Percentiles rank a stretch among this genome's conserved stretches.
These are phyloP conservation scores for Serendipita sp. DNA, from an alignment of 768 basidiomycete genomes.

Conservation along the genomic window DNA sequence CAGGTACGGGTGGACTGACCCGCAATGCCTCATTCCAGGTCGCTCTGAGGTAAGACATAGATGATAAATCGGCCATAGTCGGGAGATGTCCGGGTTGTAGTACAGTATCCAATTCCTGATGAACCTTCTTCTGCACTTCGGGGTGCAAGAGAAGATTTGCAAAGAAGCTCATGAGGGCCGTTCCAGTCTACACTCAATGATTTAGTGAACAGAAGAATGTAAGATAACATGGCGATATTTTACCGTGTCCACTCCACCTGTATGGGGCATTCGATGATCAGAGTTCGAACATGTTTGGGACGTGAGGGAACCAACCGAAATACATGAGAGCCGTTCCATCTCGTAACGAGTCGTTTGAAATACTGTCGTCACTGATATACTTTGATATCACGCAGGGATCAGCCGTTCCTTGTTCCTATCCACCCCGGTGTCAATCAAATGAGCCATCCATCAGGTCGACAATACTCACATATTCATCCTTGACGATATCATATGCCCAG, in stretches of 20 bases:
- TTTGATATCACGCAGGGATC: conserved; percentile 29
- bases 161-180: conserved; percentile 20
- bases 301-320: conserved; percentile 3
- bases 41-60: conserved; percentile 34
- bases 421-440: conserved; percentile 18
- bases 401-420: conserved; percentile 25
- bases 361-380: conserved; percentile 19
- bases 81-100: conserved; percentile 25
- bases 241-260: conserved; percentile 12
- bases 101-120: conserved; percentile 34
- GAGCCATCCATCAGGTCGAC: neutral
- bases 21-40: conserved; percentile 32
- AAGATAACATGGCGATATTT: neutral
- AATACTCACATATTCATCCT: conserved; percentile 28
- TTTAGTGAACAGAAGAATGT: neutral
- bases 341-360: conserved; percentile 8
- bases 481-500: conserved; percentile 28
- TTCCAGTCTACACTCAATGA: neutral
- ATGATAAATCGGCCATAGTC: conserved; percentile 23
- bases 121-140: conserved; percentile 36
- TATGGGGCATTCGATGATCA: neutral
- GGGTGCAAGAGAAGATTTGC: conserved; percentile 26
- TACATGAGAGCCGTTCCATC: conserved; percentile 8
- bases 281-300: neutral
- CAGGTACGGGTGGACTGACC: conserved; percentile 33